A percentile compares a stretch with the other conserved stretches of the same genome.
Conservation (phyloP, 768 basidiomycete genomes). For the Rhodocollybia butyracea region DNA sequence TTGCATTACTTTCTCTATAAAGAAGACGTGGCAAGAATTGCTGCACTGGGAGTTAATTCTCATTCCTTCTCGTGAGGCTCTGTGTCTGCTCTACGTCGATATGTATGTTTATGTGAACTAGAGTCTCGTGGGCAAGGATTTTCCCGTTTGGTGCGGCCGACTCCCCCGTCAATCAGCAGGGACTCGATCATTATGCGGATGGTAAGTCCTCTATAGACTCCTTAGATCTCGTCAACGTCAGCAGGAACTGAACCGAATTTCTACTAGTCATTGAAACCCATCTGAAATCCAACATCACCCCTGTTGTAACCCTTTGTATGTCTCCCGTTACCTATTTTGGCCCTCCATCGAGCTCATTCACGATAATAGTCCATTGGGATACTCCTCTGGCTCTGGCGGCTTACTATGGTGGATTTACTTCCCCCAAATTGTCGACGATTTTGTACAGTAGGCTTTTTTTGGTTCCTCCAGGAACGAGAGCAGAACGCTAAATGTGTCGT, state of each 20-base stretch:
- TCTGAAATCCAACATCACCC: constrained; percentile 35
- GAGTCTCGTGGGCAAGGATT: constrained; percentile 50
- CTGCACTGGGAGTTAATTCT: constrained; percentile 48
- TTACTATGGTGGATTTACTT: constrained; percentile 49
- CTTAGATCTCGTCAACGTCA: neutral
- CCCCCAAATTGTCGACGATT: constrained; percentile 45
- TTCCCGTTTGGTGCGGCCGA: constrained; percentile 47
- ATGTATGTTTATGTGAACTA: constrained; percentile 11
- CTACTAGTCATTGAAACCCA: constrained; percentile 49
- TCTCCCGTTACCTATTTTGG: neutral
- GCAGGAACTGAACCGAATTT: neutral
- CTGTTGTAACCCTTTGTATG: constrained; percentile 49
- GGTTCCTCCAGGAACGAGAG: neutral
- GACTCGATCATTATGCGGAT: constrained; percentile 42
- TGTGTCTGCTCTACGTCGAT: neutral
- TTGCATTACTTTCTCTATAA: constrained; percentile 53
- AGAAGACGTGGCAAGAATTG: constrained; percentile 45
- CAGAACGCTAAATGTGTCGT: too few relatives aligned
- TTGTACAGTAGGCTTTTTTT: constrained; percentile 33
- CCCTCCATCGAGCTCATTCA: neutral
- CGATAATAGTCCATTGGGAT: constrained; percentile 43
- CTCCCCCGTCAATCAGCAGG: constrained; percentile 47
- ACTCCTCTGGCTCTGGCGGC: constrained; percentile 43
- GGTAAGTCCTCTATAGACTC: constrained; percentile 29
- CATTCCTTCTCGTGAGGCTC: constrained; percentile 47